Percentiles rank a stretch among this genome's conserved stretches.
These are phyloP conservation scores for Zygotorulaspora florentina DNA, from an alignment of 805 yeast species.

Conservation along the genomic window DNA sequence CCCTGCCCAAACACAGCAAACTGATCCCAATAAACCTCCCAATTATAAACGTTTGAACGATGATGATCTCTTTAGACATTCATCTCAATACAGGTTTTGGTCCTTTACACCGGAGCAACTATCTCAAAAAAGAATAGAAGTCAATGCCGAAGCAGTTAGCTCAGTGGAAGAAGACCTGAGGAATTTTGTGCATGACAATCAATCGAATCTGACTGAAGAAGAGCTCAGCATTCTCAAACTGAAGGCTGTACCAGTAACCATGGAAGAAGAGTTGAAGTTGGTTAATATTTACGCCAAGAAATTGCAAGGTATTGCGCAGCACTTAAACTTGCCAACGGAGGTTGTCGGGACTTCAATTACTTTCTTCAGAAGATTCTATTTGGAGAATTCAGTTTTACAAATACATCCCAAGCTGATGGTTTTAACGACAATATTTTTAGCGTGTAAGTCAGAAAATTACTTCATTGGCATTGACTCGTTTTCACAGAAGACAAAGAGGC, in stretches of 20 bases:
- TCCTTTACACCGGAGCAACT: constrained; percentile 65
- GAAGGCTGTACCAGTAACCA: constrained; percentile 45
- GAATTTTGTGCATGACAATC: constrained; percentile 26
- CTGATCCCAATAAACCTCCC: constrained; percentile 15
- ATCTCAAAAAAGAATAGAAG: constrained; percentile 42
- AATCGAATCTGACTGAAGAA: constrained; percentile 31
- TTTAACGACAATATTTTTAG: constrained; percentile 79
- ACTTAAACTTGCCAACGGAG: constrained; percentile 81
- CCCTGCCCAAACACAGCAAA: neutral
- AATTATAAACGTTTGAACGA: constrained; percentile 46
- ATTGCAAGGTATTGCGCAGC: constrained; percentile 63
- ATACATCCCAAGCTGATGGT: constrained; percentile 80
- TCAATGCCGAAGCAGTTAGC: constrained; percentile 52
- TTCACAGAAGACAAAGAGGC: constrained; percentile 63
- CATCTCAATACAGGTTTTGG: constrained; percentile 84
- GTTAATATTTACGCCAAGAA: constrained; percentile 70
- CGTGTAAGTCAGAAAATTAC: constrained; percentile 89
- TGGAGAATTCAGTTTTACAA: constrained; percentile 79
- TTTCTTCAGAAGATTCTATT: constrained; percentile 75
- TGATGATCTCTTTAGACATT: constrained; percentile 84
- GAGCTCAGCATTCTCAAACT: constrained; percentile 28
- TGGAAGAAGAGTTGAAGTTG: constrained; percentile 67
- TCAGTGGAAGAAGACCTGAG: constrained; percentile 35
- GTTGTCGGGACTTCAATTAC: constrained; percentile 83
- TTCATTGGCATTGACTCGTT: constrained; percentile 83